Percentiles rank a stretch among this genome's conserved stretches.
phyloP scores from a whole-genome alignment of 345 rosid species.

The Clausena lansium region DNA sequence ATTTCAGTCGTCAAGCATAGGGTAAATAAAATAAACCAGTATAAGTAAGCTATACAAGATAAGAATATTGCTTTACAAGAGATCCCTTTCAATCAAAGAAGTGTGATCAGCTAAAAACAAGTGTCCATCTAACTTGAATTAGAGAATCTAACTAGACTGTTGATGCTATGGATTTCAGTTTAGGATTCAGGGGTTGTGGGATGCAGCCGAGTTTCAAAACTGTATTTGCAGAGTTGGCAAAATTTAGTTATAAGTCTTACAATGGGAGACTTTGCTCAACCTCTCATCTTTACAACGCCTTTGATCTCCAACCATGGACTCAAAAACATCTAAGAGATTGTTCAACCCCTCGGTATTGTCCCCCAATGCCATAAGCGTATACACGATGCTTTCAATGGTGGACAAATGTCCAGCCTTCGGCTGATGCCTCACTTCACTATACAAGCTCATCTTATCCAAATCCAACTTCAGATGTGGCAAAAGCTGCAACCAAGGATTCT shows the following conservation, averaged over 20 bases:
- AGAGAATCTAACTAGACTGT: neutral
- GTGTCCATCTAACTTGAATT: neutral
- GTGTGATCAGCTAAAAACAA: neutral
- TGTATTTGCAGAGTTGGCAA: neutral
- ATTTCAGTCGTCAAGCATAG: neutral
- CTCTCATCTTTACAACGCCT: constrained; percentile 65
- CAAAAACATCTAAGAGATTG: constrained; percentile 65
- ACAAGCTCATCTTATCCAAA: constrained; percentile 57
- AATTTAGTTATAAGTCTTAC: neutral
- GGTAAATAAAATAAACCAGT: neutral
- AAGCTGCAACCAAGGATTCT: constrained; percentile 87
- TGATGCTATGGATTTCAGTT: neutral
- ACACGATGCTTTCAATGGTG: constrained; percentile 76
- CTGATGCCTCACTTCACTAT: constrained; percentile 67
- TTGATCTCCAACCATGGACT: constrained; percentile 79
- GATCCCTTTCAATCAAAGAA: neutral
- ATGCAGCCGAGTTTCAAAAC: neutral
- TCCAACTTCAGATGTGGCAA: constrained; percentile 76
- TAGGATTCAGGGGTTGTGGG: neutral
- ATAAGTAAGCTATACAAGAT: neutral
- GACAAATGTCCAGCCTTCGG: constrained; percentile 78
- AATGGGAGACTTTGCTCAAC: constrained; percentile 21
- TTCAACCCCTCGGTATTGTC: constrained; percentile 49
- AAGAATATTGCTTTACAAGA: neutral
- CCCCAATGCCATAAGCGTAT: constrained; percentile 60